These are phyloP conservation scores for Somion occarium DNA, from an alignment of 1,284 basidiomycete species.

Conservation along the genomic window DNA sequence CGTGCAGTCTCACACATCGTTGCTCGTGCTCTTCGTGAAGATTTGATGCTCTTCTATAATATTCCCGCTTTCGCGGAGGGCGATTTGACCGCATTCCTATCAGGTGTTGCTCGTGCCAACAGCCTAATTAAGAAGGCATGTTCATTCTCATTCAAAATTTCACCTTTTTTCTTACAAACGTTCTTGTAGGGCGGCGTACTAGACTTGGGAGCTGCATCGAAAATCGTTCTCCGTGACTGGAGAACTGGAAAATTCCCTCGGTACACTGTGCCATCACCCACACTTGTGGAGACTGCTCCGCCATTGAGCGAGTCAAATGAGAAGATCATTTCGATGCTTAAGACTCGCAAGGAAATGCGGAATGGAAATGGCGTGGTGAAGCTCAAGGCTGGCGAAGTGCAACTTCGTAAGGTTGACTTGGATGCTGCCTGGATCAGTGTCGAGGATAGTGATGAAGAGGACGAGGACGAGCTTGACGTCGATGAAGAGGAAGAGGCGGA, in stretches of 20 bases:
- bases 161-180: conserved; percentile 1
- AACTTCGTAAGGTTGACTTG: not conserved
- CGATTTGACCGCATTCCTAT: conserved; percentile 74
- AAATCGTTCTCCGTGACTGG: conserved; percentile 90
- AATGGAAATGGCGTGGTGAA: conserved; percentile 39
- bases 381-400: not conserved
- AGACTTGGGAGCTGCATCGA: conserved; percentile 79
- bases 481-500: conserved; percentile 3
- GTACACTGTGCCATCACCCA: conserved; percentile 61
- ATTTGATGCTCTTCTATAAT: conserved; percentile 86
- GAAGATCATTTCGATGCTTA: conserved; percentile 41
- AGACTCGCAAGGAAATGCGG: conserved; percentile 60
- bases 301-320: conserved; percentile 33
- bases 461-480: conserved; percentile 1
- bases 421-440: conserved; percentile 2
- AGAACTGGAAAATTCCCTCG: conserved; percentile 75
- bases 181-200: conserved; percentile 60
- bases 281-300: conserved; percentile 18
- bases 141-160: conserved; percentile 1
- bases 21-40: conserved; percentile 69
- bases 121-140: conserved; percentile 80
- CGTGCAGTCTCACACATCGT: conserved; percentile 68
- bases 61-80: conserved; percentile 80
- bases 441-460: conserved; percentile 5
- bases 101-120: conserved; percentile 76